These are phyloP conservation scores for Aspergillus pseudotamarii DNA, from an alignment of 2,329 filamentous ascomycete genomes.

Conservation along the genomic window DNA sequence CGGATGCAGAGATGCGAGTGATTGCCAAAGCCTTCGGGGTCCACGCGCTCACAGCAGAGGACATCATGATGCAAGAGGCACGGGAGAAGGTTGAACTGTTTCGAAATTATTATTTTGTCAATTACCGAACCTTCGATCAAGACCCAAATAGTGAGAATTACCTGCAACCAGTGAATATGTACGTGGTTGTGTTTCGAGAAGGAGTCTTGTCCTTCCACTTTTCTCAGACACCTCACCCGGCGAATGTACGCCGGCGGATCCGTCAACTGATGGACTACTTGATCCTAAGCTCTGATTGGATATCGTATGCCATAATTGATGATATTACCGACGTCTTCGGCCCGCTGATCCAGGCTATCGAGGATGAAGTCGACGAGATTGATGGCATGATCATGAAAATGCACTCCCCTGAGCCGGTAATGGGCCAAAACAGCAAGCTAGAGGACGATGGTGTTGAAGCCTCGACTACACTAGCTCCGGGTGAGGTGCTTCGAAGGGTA, in stretches of 20 bases:
- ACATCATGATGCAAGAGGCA: constrained; percentile 96
- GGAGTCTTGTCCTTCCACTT: constrained; percentile 97
- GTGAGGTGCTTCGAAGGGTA: constrained; percentile 89
- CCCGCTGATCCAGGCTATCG: constrained; percentile 87
- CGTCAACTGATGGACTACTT: constrained; percentile 93
- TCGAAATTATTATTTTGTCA: constrained; percentile 97
- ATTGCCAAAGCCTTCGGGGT: constrained; percentile 92
- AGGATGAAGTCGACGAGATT: constrained; percentile 95
- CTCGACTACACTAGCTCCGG: constrained; percentile 52
- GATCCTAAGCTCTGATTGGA: constrained; percentile 93
- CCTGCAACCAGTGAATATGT: constrained; percentile 95
- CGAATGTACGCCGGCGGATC: constrained; percentile 91
- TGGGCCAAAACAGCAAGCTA: constrained; percentile 37
- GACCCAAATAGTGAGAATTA: constrained; percentile 87
- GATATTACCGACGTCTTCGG: constrained; percentile 97
- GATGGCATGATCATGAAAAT: constrained; percentile 87
- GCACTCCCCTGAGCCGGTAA: constrained; percentile 60
- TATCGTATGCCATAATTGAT: constrained; percentile 96
- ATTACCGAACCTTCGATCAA: constrained; percentile 97
- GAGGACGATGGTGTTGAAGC: constrained; percentile 36
- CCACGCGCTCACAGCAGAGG: constrained; percentile 91
- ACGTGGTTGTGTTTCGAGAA: constrained; percentile 93
- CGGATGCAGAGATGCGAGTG: constrained; percentile 93
- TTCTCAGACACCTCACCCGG: constrained; percentile 91
- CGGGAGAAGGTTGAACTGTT: constrained; percentile 98